Evolutionary conservation across 257 asterid species (phyloP).

Genomic region (Apocynum venetum): DNA sequence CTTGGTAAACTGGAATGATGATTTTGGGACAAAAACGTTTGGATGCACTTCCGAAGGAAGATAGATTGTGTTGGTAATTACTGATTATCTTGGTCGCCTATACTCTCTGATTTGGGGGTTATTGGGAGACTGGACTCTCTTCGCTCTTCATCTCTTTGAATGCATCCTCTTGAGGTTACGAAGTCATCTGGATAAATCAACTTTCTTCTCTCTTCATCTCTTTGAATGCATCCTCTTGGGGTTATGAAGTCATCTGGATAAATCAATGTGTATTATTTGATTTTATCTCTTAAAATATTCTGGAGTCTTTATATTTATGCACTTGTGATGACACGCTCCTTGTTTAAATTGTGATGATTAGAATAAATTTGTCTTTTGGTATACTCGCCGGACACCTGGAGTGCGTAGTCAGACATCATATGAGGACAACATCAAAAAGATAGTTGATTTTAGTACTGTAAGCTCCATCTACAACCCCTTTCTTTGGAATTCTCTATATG

Average conservation of each 20-base stretch:
- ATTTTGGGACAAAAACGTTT: background rate
- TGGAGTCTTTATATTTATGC: background rate
- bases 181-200: background rate
- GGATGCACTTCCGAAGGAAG: background rate
- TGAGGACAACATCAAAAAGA: conserved; percentile 90
- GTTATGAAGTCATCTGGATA: background rate
- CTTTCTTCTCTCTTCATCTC: background rate
- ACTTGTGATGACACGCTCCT: background rate
- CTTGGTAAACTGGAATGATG: background rate
- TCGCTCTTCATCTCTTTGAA: background rate
- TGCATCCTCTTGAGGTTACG: background rate
- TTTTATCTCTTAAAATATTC: background rate
- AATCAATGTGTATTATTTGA: background rate
- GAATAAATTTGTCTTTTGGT: conserved; percentile 90
- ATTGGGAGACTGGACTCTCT: background rate
- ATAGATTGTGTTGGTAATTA: background rate
- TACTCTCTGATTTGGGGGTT: background rate
- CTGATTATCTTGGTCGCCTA: background rate
- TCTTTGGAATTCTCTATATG: background rate
- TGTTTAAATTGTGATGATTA: conserved; percentile 29
- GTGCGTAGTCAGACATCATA: conserved; percentile 80
- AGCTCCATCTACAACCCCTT: conserved; percentile 18
- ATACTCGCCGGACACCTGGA: conserved; percentile 97
- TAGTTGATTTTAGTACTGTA: conserved; percentile 90
- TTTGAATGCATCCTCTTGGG: background rate